Percentiles rank a stretch among this genome's conserved stretches.
These are phyloP conservation scores for Dendrocalamus latiflorus DNA, from an alignment of 202 grass and related monocot genomes.

Conservation along the genomic window DNA sequence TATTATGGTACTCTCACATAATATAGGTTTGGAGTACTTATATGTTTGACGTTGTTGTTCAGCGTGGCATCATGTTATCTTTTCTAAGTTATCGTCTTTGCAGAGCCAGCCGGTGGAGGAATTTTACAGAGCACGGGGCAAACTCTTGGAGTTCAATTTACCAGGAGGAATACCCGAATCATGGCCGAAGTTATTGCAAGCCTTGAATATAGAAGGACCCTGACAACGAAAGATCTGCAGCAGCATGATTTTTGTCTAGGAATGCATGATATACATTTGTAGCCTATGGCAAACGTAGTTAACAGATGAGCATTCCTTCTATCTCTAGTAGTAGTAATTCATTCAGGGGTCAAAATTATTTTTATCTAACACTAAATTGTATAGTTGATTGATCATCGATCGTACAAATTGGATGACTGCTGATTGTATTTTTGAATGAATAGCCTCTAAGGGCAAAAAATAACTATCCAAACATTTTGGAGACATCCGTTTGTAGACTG, in stretches of 20 bases:
- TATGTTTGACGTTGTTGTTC: neutral
- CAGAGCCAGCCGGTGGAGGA: constrained; percentile 85
- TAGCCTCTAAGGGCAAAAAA: no score
- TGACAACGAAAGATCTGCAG: constrained; percentile 56
- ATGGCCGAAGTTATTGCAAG: no score
- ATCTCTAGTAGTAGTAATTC: constrained; percentile 11
- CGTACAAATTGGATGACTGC: neutral
- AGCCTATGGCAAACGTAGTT: neutral
- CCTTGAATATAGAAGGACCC: constrained; percentile 70
- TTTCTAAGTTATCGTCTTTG: constrained; percentile 14
- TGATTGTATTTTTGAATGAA: neutral
- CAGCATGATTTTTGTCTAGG: constrained; percentile 42
- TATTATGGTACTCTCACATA: neutral
- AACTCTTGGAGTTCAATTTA: constrained; percentile 89
- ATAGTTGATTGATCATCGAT: constrained; percentile 7
- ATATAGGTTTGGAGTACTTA: neutral
- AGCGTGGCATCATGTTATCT: neutral
- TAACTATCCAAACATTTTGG: neutral
- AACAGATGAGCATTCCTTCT: constrained; percentile 5
- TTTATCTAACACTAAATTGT: constrained; percentile 5
- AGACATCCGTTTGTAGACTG: neutral
- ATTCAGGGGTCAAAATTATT: constrained; percentile 2
- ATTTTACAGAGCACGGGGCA: constrained; percentile 70
- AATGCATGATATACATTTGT: neutral
- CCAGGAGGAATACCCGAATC: no score